phyloP scores from a whole-genome alignment of 2,329 filamentous ascomycete genomes.

The Penicillium griseofulvum region DNA sequence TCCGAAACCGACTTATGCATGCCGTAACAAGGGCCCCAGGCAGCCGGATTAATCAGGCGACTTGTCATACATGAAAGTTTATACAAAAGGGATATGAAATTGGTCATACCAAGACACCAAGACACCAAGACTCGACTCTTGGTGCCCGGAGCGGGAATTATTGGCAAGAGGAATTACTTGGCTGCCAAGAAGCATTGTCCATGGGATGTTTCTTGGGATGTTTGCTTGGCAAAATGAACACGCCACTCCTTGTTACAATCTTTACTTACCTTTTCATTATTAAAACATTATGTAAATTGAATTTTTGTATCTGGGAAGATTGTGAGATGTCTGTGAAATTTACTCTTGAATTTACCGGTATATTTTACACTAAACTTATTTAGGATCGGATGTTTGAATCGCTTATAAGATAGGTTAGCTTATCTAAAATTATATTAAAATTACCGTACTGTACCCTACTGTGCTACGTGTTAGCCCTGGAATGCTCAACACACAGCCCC shows the following conservation, averaged over 20 bases:
- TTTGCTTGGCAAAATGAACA: conserved; percentile 17
- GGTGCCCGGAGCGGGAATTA: conserved; percentile 25
- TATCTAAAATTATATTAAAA: not conserved
- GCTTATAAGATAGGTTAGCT: not conserved
- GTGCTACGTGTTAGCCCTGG: conserved; percentile 9
- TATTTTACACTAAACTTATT: not conserved
- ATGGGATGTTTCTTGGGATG: conserved; percentile 8
- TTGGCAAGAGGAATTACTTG: conserved; percentile 28
- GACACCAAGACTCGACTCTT: conserved; percentile 6
- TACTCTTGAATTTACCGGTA: not conserved
- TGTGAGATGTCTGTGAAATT: not conserved
- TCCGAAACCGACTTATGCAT: conserved; percentile 6
- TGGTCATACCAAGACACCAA: conserved; percentile 19
- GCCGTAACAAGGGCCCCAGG: conserved; percentile 2
- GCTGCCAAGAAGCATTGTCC: conserved; percentile 26
- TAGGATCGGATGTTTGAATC: not conserved
- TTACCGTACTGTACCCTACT: conserved; percentile 5
- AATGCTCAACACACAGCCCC: conserved; percentile 21
- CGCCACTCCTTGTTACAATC: not conserved
- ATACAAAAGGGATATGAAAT: not conserved
- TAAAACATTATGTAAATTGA: not conserved
- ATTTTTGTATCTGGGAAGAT: not conserved
- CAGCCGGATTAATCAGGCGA: conserved; percentile 7
- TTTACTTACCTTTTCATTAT: not conserved
- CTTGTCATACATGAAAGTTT: not conserved